Base-by-base conservation (phyloP, 2,329 filamentous ascomycete species). In the Capronia epimyces region DNA sequence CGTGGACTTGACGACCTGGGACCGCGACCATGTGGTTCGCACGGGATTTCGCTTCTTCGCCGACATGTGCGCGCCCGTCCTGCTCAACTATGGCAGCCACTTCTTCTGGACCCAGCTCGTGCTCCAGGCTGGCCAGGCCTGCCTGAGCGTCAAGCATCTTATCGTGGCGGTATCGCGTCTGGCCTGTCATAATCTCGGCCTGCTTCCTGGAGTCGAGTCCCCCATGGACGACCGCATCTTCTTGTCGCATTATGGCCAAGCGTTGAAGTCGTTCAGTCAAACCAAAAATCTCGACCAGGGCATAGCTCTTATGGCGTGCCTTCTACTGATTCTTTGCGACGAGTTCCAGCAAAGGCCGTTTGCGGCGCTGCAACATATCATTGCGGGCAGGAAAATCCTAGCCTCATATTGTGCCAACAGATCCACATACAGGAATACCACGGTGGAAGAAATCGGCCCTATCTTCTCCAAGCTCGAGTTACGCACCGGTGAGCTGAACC, bases 51-150 rank as follows among this genome's bases (percentile, higher is more conserved):
- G 61, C 34, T 65, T 59, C 46, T 65, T 63, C 40, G 54, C 57
- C 18, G 51, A 60, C 25, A 51, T 55, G 7, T 64, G 60, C 5
- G 62, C 62, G 7, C 60, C 60, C 2, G 52, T 52, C 2, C 34
- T 64, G 8, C 52, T 58, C 10, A 63, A 62, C 20, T 63, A 60
- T 34, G 62, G 61, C 29, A 60, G 62, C 6, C 59, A 54, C 2
- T 50, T 55, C 8, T 64, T 65, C 37, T 65, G 63, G 63, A 62
- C 51, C 29, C 46, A 50, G n/a, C 37, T 60, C 1, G 58, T 65
- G 7, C 54, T 65, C 32, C 63, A 64, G 39, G 59, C 60, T 3
- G 60, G 55, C 34, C 59, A 60, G 31, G 47, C 60, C 7, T 61
- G 64, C 32, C 55, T 56, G 34, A 56, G 57, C 1, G 50, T 66